Evolutionary conservation across 805 yeast species (phyloP).

Genomic region (Candida ulmi): DNA sequence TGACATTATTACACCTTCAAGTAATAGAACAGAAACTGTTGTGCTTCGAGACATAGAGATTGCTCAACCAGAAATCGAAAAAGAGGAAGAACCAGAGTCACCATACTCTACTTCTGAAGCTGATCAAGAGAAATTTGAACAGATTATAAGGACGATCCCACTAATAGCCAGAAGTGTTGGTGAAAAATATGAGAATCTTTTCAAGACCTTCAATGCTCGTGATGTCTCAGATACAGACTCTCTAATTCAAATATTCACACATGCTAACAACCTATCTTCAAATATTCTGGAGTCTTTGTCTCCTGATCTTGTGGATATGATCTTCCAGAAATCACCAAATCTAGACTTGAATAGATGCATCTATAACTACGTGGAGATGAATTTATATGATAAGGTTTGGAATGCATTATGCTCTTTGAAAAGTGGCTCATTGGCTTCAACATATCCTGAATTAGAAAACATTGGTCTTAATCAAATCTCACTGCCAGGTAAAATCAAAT

Average conservation of each 20-base stretch:
- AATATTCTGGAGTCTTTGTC: constrained; percentile 23
- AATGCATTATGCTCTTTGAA: constrained; percentile 28
- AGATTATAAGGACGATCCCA: constrained; percentile 35
- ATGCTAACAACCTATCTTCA: constrained; percentile 22
- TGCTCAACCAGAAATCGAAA: not conserved
- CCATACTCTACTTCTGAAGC: not conserved
- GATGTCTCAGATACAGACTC: constrained; percentile 24
- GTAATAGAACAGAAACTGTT: constrained; percentile 1
- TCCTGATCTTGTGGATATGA: constrained; percentile 19
- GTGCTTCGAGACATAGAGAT: not conserved
- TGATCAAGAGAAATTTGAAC: constrained; percentile 27
- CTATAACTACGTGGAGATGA: constrained; percentile 66
- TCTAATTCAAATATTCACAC: constrained; percentile 21
- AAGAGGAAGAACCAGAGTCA: not conserved
- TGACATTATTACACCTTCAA: constrained; percentile 6
- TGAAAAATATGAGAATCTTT: constrained; percentile 32
- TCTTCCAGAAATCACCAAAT: constrained; percentile 27
- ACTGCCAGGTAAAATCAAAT: constrained; percentile 26
- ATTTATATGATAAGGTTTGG: constrained; percentile 68
- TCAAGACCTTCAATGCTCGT: constrained; percentile 32
- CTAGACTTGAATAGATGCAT: constrained; percentile 48
- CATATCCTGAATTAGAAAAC: constrained; percentile 20
- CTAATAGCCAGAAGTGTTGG: constrained; percentile 31
- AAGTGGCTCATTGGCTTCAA: constrained; percentile 17
- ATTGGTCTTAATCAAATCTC: constrained; percentile 37